Base-by-base conservation (phyloP, 129 eudicot genomes). In the Kitagawia praeruptora region DNA sequence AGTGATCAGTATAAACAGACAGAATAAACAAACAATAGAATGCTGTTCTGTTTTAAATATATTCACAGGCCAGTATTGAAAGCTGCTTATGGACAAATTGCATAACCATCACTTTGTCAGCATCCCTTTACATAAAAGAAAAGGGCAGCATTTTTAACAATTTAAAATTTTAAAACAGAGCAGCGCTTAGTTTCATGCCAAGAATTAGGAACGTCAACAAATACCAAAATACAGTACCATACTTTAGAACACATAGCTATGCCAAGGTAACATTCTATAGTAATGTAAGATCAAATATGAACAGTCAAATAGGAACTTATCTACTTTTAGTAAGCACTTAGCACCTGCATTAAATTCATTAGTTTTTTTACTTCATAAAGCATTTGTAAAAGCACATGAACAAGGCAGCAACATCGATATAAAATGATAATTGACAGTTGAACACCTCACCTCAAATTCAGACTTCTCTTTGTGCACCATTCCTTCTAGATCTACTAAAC, bases 381-480 rank as follows among this genome's bases (percentile, higher is more conserved):
- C 8, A 51, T 51, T 16, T 4, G 0, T 51, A 51, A 6, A 69
- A 37, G 74, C 7, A 72, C 51, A 72, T 72, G 14, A 39, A 39
- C 9, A 25, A 38, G 15, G 69, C 69, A 61, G 69, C 16, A n/a
- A 73, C 21, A 72, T 72, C 15, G 9, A n/a, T 44, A 73, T n/a
- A 19, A 46, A 73, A 27, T 6, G 39, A 25, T 25, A 9, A n/a
- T 4, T 21, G 69, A 48, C 48, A 12, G 31, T 38, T 45, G 76
- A 64, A 71, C 9, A 45, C 51, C 69, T 78, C 77, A 92, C 99
- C 97, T 90, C 88, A 85, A 96, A 92, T 86, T 92, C 98, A 54
- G 82, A 64, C 75, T 86, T 92, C 89, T 92, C 98, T 74, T 86
- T 87, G 78, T 87, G 91, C 80, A 95, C 71, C 89, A 88, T 83